Evolutionary conservation across 768 basidiomycete species (phyloP), one percentile per base, ranked within the genome.

Genomic region (Tremella fuciformis): DNA sequence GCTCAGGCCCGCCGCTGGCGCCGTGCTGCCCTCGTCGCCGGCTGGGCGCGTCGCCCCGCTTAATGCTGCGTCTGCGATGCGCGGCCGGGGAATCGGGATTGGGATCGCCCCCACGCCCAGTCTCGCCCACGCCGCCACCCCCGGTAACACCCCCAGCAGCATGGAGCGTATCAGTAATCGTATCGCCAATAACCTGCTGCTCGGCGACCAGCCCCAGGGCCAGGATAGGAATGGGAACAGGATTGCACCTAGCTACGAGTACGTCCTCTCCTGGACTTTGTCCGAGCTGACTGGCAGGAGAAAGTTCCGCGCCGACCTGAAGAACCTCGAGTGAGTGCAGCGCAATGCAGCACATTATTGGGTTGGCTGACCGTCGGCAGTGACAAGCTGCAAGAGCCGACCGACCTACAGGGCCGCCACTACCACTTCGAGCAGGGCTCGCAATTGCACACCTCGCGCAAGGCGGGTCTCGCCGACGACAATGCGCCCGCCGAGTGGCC

Each of bases 231-330:
- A 34, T 34, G 25, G n/a, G 34, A 34, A 34, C 11, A 57, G 42
- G 60, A 62, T 62, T 39, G 44, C 50, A 16, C 60, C 60, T 26
- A 62, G 60, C 52, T 62, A 62, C 38, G 60, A 62, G 60, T 62
- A 39, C 48, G 60, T 62, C 8, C 2, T 41, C 42, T 6, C 6
- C 16, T n/a, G 42, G 13, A 19, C n/a, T n/a, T 15, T 16, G 37
- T 7, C 3, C 25, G 13, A 9, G 48, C 50, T 50, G 38, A 51
- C 15, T 22, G 4, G 11, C 29, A 56, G 59, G 21, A 46, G 59
- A 34, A 13, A 55, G 8, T 61, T 61, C 59, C 16, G 16, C 13
- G 59, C 59, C 8, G 59, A 55, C 37, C 48, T 61, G 39, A 50
- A 50, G 13, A 55, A 61, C 26, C n/a, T 61, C 15, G 54, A 54